These are phyloP conservation scores for Grosmannia huntii DNA, from an alignment of 2,329 filamentous ascomycete genomes.

Conservation along the genomic window DNA sequence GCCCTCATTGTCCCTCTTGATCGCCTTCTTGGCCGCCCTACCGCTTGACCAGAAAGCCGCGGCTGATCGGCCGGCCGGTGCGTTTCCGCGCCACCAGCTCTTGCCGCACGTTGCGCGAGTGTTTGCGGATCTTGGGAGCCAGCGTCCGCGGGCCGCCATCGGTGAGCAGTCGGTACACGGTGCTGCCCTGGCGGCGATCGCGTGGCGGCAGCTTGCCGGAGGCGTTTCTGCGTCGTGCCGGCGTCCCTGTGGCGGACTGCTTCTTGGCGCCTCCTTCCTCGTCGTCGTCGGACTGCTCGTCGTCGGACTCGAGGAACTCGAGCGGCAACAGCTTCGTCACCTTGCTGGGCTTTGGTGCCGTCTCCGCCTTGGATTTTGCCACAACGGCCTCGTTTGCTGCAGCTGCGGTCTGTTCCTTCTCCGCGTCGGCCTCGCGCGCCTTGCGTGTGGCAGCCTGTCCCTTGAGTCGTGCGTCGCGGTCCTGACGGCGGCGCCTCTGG, in stretches of 20 bases:
- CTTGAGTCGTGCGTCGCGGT: constrained; percentile 40
- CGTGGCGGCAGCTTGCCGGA: constrained; percentile 18
- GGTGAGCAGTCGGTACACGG: constrained; percentile 37
- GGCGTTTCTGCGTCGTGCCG: constrained; percentile 20
- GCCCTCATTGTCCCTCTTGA: neutral
- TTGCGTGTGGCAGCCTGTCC: constrained; percentile 41
- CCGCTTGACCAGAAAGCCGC: constrained; percentile 32
- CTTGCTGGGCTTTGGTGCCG: constrained; percentile 13
- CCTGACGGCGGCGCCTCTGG: constrained; percentile 42
- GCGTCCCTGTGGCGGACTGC: neutral
- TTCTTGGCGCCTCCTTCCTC: constrained; percentile 2
- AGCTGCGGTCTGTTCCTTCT: constrained; percentile 8
- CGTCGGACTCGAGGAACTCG: constrained; percentile 41
- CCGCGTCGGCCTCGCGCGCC: constrained; percentile 14
- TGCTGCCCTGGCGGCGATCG: constrained; percentile 38
- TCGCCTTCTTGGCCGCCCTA: constrained; percentile 1
- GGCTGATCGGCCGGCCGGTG: constrained; percentile 19
- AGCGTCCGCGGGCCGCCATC: constrained; percentile 31
- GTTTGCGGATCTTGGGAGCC: constrained; percentile 33
- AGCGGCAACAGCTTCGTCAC: constrained; percentile 36
- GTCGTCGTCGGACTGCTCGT: constrained; percentile 19
- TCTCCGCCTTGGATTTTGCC: constrained; percentile 17
- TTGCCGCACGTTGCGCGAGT: constrained; percentile 28
- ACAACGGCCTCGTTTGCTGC: constrained; percentile 10
- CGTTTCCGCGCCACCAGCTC: constrained; percentile 33